These are phyloP conservation scores for Rubus parviflorus DNA, from an alignment of 306 rosid species.

Conservation along the genomic window DNA sequence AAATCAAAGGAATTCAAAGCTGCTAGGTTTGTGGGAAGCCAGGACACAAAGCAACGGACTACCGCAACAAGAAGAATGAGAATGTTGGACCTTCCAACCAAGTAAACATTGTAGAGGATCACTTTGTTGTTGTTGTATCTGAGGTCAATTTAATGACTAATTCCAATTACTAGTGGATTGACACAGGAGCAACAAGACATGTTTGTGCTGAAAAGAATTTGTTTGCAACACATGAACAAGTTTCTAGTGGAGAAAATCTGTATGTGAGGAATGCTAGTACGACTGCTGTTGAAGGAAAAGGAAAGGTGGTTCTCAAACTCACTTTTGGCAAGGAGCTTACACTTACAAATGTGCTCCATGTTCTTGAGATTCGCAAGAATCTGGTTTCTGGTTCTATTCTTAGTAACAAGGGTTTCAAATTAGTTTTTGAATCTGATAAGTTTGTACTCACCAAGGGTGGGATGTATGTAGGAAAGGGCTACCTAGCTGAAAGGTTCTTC, in stretches of 20 bases:
- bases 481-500: neutral
- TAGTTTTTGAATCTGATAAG: neutral
- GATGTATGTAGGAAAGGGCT: conserved; percentile 8
- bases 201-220: neutral
- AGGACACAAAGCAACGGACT: neutral
- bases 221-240: neutral
- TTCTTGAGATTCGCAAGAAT: neutral
- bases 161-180: too few species aligned
- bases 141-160: neutral
- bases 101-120: neutral
- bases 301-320: neutral
- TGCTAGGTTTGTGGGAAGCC: neutral
- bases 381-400: neutral
- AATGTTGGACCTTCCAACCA: neutral
- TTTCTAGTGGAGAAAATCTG: neutral
- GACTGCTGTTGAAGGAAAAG: neutral
- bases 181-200: conserved; percentile 4
- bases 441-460: neutral
- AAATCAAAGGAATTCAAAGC: too few species aligned
- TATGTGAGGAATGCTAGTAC: neutral
- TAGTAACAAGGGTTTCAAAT: neutral
- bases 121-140: neutral
- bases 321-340: neutral
- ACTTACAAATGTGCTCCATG: neutral
- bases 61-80: neutral